Evolutionary conservation across 306 rosid species (phyloP).

Genomic region (Chamaecrista fasciculata): DNA sequence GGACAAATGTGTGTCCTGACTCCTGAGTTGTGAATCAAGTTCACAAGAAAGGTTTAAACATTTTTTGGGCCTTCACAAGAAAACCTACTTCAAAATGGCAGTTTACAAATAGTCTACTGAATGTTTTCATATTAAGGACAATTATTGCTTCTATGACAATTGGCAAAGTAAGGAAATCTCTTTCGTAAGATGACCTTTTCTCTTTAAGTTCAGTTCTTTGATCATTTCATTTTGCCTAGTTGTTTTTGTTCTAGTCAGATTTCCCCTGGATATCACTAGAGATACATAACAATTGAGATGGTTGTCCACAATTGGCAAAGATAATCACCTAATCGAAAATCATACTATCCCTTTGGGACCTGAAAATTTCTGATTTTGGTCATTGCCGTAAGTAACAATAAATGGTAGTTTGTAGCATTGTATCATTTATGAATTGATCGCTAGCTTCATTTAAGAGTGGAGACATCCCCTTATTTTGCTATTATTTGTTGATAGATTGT

Average conservation of each 20-base stretch:
- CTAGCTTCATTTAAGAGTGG: not conserved
- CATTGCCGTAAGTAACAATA: not conserved
- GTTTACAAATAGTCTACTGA: not conserved
- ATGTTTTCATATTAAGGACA: not conserved
- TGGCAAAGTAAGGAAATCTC: slow-evolving; percentile 14
- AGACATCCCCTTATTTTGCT: not conserved
- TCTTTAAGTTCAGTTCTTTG: not conserved
- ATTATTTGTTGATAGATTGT: not conserved
- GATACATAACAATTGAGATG: not conserved
- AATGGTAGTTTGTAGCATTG: not conserved
- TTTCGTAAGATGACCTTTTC: not conserved
- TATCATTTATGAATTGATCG: not conserved
- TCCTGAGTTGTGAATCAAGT: slow-evolving; percentile 3
- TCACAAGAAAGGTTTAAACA: not conserved
- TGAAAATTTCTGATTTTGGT: not conserved
- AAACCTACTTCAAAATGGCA: not conserved
- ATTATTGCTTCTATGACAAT: not conserved
- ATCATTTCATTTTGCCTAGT: slow-evolving; percentile 5
- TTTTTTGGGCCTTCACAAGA: not conserved
- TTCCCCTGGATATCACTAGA: not conserved
- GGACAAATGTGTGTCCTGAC: not conserved
- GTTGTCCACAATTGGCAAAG: not conserved
- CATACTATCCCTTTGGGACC: not conserved
- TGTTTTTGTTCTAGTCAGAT: not conserved
- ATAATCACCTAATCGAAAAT: slow-evolving; percentile 8